phyloP scores from a whole-genome alignment of 176 grass and related monocot genomes.

The Hyparrhenia diplandra region DNA sequence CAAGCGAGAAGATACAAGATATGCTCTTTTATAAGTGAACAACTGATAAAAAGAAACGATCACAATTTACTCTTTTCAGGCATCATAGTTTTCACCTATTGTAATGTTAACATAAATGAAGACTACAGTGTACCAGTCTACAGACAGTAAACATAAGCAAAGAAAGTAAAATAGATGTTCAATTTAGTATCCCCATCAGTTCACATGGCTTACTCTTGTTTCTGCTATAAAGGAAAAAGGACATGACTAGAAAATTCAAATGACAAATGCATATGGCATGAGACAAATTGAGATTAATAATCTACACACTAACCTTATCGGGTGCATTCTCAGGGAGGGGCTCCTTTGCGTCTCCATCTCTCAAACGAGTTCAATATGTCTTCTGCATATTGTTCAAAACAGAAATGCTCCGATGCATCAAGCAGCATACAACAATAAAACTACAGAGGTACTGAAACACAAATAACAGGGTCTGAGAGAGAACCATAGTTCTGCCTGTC shows the following conservation, averaged over 20 bases:
- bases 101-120: neutral
- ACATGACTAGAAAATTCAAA: neutral
- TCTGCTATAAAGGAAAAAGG: neutral
- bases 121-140: neutral
- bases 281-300: neutral
- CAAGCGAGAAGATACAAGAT: neutral
- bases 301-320: conserved; percentile 60
- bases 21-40: neutral
- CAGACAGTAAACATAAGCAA: neutral
- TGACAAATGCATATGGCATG: neutral
- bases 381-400: conserved; percentile 46
- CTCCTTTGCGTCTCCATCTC: conserved; percentile 80
- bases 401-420: conserved; percentile 17
- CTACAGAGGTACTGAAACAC: neutral
- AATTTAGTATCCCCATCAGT: neutral
- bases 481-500: conserved; percentile 90
- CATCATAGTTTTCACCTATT: neutral
- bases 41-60: neutral
- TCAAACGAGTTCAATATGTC: conserved; percentile 87
- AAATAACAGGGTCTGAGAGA: conserved; percentile 4
- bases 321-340: conserved; percentile 69
- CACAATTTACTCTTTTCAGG: neutral
- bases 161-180: neutral
- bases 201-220: neutral
- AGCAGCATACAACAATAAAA: neutral